A percentile compares a stretch with the other conserved stretches of the same genome.
These are phyloP conservation scores for Dioscorea alata DNA, from an alignment of 106 monocot species.

Conservation along the genomic window DNA sequence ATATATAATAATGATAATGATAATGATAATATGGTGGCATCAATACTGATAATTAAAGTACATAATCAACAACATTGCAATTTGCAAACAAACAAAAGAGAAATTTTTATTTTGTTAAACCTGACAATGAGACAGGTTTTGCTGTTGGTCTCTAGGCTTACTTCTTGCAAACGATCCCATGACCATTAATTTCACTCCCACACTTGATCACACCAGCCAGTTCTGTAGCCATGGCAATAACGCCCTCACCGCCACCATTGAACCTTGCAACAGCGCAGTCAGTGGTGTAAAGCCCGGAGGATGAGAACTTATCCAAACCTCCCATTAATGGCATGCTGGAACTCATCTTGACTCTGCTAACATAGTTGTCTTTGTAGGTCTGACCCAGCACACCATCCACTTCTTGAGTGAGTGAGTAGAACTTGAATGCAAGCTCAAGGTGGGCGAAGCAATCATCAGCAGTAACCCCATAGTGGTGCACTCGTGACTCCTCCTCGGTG, in stretches of 20 bases:
- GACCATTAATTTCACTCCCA: constrained; percentile 5
- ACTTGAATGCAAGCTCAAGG: constrained; percentile 22
- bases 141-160: too few species aligned
- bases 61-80: too few species aligned
- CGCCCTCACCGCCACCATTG: neutral
- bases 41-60: too few species aligned
- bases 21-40: too few species aligned
- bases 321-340: constrained; percentile 26
- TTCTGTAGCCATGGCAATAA: neutral
- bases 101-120: too few species aligned
- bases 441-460: constrained; percentile 28
- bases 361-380: constrained; percentile 16
- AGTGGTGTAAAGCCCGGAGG: constrained; percentile 12
- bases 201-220: constrained; percentile 1
- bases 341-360: constrained; percentile 8
- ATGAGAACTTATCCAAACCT: constrained; percentile 15
- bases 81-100: too few species aligned
- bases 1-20: too few species aligned
- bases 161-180: constrained; percentile 26
- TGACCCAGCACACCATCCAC: constrained; percentile 23
- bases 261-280: constrained; percentile 29
- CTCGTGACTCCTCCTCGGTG: constrained; percentile 17
- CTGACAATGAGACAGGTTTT: too few species aligned
- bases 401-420: constrained; percentile 5
- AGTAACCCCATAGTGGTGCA: constrained; percentile 11